Evolutionary conservation across 371 early-diverging fungal species (phyloP), one percentile per base, ranked within the genome.

Genomic region (Rhizomucor pusillus): DNA sequence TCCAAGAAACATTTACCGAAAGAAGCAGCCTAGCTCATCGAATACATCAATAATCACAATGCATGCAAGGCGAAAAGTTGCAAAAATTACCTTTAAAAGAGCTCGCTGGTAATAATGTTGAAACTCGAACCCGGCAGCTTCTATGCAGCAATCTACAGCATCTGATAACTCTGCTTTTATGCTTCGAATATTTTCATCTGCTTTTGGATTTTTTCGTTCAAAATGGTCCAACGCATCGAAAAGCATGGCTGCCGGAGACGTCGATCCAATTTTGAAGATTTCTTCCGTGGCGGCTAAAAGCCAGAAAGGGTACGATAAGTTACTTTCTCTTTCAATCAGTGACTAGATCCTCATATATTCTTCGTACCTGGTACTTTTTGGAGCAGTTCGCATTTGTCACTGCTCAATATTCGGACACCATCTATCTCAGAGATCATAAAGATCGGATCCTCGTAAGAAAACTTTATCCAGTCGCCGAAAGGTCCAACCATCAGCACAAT

Each of bases 1-100:
- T 91, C 88, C 52, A 97, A 54, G 54, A 95, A 98, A 47, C 88
- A 82, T 69, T 96, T 96, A 29, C 99, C 99, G 75, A 96, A 92
- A 0, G 95, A 93, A 0, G 98, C 97, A 0, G 99, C 95, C 79
- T 89, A 44, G 25, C 19, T 20, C 13, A 19, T 29, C n/a, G 35
- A 20, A 7, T 34, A 39, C 12, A 34, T 54, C 12, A 34, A 39
- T 23, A 35, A 19, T 24, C 19, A 18, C 25, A n/a, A 35, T 22
- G 36, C 29, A 45, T 20, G 3, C 6, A 7, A 3, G 7, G 7
- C 14, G 14, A 3, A 7, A 29, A 29, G 3, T 29, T 5, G 29
- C 29, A n/a, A 10, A 16, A 43, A 33, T 43, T 52, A 80, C 85
- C 72, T 88, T 87, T 25, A 98, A 64, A 35, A 97, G 71, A 5